phyloP scores from a whole-genome alignment of 176 grass and related monocot genomes.

The Rhipidocladum racemiflorum region DNA sequence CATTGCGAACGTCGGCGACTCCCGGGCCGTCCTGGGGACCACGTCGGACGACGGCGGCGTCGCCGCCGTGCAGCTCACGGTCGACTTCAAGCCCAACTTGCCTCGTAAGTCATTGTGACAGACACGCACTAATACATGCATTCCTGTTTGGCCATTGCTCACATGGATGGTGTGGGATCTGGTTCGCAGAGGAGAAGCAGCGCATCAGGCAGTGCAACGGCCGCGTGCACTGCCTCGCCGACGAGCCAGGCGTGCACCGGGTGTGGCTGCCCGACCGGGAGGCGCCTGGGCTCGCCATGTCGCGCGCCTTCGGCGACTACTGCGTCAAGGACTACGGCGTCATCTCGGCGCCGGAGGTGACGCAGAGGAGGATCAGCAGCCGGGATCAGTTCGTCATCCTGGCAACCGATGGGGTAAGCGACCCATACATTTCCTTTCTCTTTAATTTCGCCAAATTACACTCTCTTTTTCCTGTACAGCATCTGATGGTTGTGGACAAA shows the following conservation, averaged over 20 bases:
- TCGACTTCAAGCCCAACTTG: slow-evolving; percentile 87
- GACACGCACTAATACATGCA: background rate
- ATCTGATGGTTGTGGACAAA: background rate
- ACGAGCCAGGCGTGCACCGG: slow-evolving; percentile 84
- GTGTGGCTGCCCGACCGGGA: slow-evolving; percentile 69
- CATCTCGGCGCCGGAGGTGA: slow-evolving; percentile 83
- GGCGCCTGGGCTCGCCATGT: slow-evolving; percentile 85
- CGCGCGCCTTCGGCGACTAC: slow-evolving; percentile 88
- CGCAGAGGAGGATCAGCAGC: slow-evolving; percentile 48
- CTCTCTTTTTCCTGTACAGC: background rate
- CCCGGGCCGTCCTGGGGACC: slow-evolving; percentile 73
- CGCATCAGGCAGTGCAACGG: slow-evolving; percentile 80
- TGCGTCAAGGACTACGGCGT: slow-evolving; percentile 76
- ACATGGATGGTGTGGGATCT: background rate
- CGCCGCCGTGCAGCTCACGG: slow-evolving; percentile 70
- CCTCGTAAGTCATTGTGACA: slow-evolving; percentile 50
- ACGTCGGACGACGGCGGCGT: slow-evolving; percentile 42
- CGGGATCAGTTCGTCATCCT: slow-evolving; percentile 78
- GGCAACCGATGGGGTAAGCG: slow-evolving; percentile 82
- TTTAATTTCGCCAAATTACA: background rate
- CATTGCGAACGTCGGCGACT: slow-evolving; percentile 88
- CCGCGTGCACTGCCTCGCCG: slow-evolving; percentile 51
- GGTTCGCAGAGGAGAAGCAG: slow-evolving; percentile 60
- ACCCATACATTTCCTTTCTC: background rate
- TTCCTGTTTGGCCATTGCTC: background rate